Evolutionary conservation across 768 basidiomycete genomes (phyloP).

Genomic region (Suillus subalutaceus): DNA sequence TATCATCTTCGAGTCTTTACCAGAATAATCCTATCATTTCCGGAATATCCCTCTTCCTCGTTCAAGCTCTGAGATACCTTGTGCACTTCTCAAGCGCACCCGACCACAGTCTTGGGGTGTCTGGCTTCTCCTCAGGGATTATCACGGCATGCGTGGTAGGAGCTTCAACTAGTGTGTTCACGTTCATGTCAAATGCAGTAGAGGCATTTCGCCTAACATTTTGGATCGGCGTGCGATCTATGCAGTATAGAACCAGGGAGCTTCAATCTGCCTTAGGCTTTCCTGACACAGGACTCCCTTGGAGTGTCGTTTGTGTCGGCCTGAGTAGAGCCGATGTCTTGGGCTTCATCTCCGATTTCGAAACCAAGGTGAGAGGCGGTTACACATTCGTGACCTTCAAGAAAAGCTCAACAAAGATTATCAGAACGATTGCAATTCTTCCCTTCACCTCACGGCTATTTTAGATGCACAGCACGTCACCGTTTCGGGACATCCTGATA

Average conservation of each 20-base stretch:
- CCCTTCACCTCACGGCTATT: slow-evolving; percentile 53
- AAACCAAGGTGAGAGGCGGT: slow-evolving; percentile 23
- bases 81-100: slow-evolving; percentile 35
- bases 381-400: not conserved
- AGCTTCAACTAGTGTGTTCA: slow-evolving; percentile 41
- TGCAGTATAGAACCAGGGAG: slow-evolving; percentile 32
- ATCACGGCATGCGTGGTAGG: slow-evolving; percentile 56
- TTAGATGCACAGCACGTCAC: slow-evolving; percentile 52
- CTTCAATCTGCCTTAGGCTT: slow-evolving; percentile 3
- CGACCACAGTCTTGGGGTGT: slow-evolving; percentile 38
- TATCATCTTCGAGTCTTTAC: slow-evolving; percentile 41
- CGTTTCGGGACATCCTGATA: slow-evolving; percentile 59
- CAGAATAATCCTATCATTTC: slow-evolving; percentile 51
- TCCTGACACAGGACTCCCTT: slow-evolving; percentile 35
- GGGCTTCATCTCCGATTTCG: slow-evolving; percentile 27
- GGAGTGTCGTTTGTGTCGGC: slow-evolving; percentile 48
- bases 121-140: slow-evolving; percentile 62
- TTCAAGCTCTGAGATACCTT: slow-evolving; percentile 59
- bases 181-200: slow-evolving; percentile 47
- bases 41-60: slow-evolving; percentile 49
- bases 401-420: not conserved
- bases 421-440: slow-evolving; percentile 10
- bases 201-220: slow-evolving; percentile 54
- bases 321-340: slow-evolving; percentile 29
- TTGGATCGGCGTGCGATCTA: slow-evolving; percentile 52